A percentile compares a stretch with the other conserved stretches of the same genome.
These are phyloP conservation scores for Phoenix roebelenii DNA, from an alignment of 176 grass and related monocot species.

Conservation along the genomic window DNA sequence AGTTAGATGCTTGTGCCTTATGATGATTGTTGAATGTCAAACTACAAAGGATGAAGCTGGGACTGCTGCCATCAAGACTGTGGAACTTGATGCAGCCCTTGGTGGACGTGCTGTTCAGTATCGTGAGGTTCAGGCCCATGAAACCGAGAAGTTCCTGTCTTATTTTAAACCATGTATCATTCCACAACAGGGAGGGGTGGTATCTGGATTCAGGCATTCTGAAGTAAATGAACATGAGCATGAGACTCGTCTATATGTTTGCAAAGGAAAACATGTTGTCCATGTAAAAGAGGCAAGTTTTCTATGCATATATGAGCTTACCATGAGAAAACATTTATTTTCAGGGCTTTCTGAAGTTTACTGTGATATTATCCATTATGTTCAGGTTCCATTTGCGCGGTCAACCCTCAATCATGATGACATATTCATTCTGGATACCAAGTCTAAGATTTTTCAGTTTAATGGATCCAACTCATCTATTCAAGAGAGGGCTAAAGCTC, in stretches of 20 bases:
- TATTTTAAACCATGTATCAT: slow-evolving; percentile 99
- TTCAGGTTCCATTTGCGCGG: slow-evolving; percentile 83
- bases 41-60: slow-evolving; percentile 73
- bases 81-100: slow-evolving; percentile 90
- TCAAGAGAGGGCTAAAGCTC: slow-evolving; percentile 99
- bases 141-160: slow-evolving; percentile 94
- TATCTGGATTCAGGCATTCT: slow-evolving; percentile 70
- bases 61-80: slow-evolving; percentile 88
- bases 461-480: slow-evolving; percentile 96
- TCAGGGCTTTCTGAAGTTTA: slow-evolving; percentile 1
- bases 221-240: slow-evolving; percentile 62
- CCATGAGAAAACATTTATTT: background rate
- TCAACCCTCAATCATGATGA: slow-evolving; percentile 98
- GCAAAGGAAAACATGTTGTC: slow-evolving; percentile 95
- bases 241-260: slow-evolving; percentile 75
- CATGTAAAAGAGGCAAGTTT: slow-evolving; percentile 88
- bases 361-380: background rate
- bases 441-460: slow-evolving; percentile 97
- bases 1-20: too few relatives aligned
- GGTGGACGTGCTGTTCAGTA: slow-evolving; percentile 97
- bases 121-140: slow-evolving; percentile 89
- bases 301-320: slow-evolving; percentile 1
- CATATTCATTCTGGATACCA: slow-evolving; percentile 97
- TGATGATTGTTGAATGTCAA: slow-evolving; percentile 22
- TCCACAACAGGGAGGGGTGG: slow-evolving; percentile 72